Evolutionary conservation across 495 filamentous ascomycete genomes (phyloP).

Genomic region (Astrothelium subdiscretum): DNA sequence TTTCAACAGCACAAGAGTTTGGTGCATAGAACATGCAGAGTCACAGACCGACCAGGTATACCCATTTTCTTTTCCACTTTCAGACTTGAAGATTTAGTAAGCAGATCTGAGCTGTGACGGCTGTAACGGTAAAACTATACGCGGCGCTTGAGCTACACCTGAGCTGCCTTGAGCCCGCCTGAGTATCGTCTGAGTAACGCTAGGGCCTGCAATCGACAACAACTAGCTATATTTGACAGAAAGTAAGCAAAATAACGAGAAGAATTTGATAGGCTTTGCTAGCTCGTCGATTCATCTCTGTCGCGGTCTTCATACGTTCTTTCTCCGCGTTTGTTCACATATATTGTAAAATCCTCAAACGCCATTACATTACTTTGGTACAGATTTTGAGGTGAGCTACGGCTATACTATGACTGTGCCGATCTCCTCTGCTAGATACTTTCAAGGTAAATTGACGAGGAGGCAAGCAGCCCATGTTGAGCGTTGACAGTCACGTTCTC

Average conservation of each 20-base stretch:
- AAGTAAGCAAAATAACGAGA: background rate
- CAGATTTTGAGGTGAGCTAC: background rate
- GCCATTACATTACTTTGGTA: background rate
- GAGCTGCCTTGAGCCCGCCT: background rate
- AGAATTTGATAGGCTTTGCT: background rate
- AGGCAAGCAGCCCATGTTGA: background rate
- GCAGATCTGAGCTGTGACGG: background rate
- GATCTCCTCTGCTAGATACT: background rate
- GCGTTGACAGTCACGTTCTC: background rate
- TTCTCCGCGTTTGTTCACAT: background rate
- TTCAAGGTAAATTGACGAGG: background rate
- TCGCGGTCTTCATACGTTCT: background rate
- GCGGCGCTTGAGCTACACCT: background rate
- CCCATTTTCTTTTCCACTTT: background rate
- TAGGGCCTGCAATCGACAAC: background rate
- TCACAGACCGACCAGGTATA: background rate
- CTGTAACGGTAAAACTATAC: background rate
- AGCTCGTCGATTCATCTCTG: background rate
- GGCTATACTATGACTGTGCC: background rate
- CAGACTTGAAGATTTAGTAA: background rate
- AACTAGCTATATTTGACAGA: no score
- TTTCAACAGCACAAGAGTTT: no score
- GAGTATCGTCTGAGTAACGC: background rate
- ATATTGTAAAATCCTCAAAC: background rate
- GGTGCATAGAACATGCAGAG: no score